These are phyloP conservation scores for Phytophthora litchii DNA, from an alignment of 352 stramenopile species.

Conservation along the genomic window DNA sequence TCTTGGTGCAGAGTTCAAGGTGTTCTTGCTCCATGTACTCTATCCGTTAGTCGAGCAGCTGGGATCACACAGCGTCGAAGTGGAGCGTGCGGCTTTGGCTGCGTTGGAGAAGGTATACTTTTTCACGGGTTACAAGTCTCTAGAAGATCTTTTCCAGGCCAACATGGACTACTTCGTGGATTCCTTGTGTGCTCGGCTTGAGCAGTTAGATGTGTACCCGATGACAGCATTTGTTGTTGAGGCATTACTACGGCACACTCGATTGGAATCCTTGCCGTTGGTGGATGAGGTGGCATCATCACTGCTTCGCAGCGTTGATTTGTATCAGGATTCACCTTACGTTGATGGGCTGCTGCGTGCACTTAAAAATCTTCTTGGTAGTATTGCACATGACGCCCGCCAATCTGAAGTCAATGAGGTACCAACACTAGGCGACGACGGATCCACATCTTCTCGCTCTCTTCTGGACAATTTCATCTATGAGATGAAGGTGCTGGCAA, in stretches of 20 bases:
- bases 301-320: constrained; percentile 77
- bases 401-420: constrained; percentile 10
- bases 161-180: constrained; percentile 93
- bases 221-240: constrained; percentile 82
- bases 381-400: constrained; percentile 39
- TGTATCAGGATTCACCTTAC: constrained; percentile 69
- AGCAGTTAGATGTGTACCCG: constrained; percentile 72
- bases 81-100: constrained; percentile 73
- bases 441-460: constrained; percentile 15
- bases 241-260: constrained; percentile 65
- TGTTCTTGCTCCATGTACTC: constrained; percentile 74
- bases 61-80: constrained; percentile 55
- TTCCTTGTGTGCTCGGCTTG: constrained; percentile 69
- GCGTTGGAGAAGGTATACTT: constrained; percentile 74
- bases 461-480: constrained; percentile 59
- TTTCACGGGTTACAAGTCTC: constrained; percentile 54
- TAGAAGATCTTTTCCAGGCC: constrained; percentile 70
- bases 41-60: constrained; percentile 89
- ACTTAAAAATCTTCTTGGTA: constrained; percentile 61
- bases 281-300: constrained; percentile 77
- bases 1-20: constrained; percentile 48
- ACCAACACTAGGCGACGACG: constrained; percentile 4
- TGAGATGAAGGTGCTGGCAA: constrained; percentile 65
- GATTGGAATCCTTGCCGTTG: constrained; percentile 70
- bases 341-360: constrained; percentile 58